Conservation (phyloP, 2,329 filamentous ascomycete species). For the Aspergillus pseudoglaucus region DNA sequence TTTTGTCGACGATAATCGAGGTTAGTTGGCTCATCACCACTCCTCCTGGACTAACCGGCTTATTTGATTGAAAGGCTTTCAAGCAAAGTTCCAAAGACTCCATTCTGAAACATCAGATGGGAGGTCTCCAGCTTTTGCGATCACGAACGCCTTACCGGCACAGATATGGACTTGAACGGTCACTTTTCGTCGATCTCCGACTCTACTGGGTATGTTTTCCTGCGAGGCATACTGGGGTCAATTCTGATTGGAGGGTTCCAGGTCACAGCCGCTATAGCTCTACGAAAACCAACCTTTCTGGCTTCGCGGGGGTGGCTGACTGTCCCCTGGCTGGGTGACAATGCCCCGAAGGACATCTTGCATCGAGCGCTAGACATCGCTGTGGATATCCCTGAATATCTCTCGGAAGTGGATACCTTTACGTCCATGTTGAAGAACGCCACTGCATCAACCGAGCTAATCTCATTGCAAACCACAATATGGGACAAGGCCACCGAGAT, state of each 20-base stretch:
- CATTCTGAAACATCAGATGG: constrained; percentile 19
- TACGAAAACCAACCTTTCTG: constrained; percentile 18
- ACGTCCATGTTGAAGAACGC: constrained; percentile 3
- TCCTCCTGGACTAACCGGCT: background rate
- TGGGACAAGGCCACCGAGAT: constrained; percentile 14
- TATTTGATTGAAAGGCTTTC: constrained; percentile 12
- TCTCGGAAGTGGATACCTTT: constrained; percentile 16
- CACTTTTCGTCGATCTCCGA: constrained; percentile 21
- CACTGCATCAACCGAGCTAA: constrained; percentile 8
- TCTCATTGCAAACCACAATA: constrained; percentile 10
- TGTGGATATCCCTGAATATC: constrained; percentile 19
- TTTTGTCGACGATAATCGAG: constrained; percentile 20
- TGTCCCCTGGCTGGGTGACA: constrained; percentile 16
- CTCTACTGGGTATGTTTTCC: constrained; percentile 18
- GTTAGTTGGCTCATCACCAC: constrained; percentile 2
- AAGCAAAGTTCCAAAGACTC: constrained; percentile 20
- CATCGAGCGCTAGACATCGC: constrained; percentile 19
- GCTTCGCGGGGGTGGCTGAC: constrained; percentile 19
- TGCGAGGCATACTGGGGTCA: background rate
- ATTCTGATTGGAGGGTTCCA: constrained; percentile 2
- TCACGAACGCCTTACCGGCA: constrained; percentile 19
- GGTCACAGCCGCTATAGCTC: constrained; percentile 19
- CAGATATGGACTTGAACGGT: constrained; percentile 18
- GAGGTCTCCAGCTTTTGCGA: constrained; percentile 17
- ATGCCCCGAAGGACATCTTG: constrained; percentile 17